phyloP scores from a whole-genome alignment of 2,329 filamentous ascomycete genomes.

The Zymoseptoria pseudotritici region DNA sequence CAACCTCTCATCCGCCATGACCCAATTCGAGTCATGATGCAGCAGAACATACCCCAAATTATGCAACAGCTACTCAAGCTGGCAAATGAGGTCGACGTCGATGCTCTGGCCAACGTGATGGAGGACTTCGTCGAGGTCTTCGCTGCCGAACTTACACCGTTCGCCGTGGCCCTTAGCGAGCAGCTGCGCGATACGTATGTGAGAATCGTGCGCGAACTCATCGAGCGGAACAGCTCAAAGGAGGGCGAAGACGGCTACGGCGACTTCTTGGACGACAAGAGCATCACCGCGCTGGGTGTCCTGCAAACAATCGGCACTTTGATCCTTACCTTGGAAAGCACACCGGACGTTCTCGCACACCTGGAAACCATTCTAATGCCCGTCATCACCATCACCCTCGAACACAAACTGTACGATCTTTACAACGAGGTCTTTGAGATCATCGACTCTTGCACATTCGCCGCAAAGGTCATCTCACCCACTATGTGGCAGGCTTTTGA shows the following conservation, averaged over 20 bases:
- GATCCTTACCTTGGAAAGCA: constrained; percentile 93
- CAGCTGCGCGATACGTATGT: constrained; percentile 94
- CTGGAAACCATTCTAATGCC: constrained; percentile 96
- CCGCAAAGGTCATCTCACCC: constrained; percentile 86
- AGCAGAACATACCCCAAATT: constrained; percentile 94
- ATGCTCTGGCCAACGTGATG: constrained; percentile 97
- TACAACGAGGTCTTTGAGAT: constrained; percentile 99
- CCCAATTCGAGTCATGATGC: constrained; percentile 89
- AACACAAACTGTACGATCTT: constrained; percentile 95
- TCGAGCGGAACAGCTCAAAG: constrained; percentile 77
- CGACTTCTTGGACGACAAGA: constrained; percentile 96
- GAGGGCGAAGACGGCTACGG: constrained; percentile 73
- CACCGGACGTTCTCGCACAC: constrained; percentile 86
- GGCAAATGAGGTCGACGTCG: constrained; percentile 95
- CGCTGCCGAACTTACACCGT: constrained; percentile 90
- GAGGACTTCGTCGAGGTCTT: constrained; percentile 99
- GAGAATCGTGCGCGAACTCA: constrained; percentile 80
- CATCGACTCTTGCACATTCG: constrained; percentile 97
- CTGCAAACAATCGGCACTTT: constrained; percentile 95
- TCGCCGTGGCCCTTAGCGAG: constrained; percentile 91
- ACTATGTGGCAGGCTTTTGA: constrained; percentile 99
- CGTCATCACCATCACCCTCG: constrained; percentile 88
- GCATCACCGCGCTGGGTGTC: constrained; percentile 91
- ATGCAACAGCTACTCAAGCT: constrained; percentile 98
- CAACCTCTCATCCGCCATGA: constrained; percentile 95